Percentiles rank a stretch among this genome's conserved stretches.
phyloP scores from a whole-genome alignment of 305 asterid genomes.

The Vinca major region DNA sequence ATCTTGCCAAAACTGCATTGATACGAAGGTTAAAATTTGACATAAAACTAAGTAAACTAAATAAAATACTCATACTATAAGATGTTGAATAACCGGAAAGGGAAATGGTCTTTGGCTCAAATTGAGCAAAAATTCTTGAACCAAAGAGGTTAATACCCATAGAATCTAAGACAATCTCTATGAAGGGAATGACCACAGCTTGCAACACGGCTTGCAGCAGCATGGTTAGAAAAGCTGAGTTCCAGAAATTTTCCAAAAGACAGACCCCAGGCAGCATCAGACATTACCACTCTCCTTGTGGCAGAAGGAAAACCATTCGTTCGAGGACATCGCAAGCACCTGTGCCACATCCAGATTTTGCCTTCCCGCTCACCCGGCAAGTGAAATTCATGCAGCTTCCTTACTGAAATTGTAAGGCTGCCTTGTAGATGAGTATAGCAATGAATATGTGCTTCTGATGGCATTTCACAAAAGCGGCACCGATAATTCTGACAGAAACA shows the following conservation, averaged over 20 bases:
- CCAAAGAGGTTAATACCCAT: slow-evolving; percentile 41
- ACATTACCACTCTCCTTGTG: slow-evolving; percentile 69
- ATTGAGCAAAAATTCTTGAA: no score
- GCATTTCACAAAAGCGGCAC: slow-evolving; percentile 65
- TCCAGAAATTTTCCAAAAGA: slow-evolving; percentile 81
- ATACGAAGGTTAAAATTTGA: no score
- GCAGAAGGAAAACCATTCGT: slow-evolving; percentile 61
- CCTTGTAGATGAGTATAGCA: slow-evolving; percentile 85
- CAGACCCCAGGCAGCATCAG: slow-evolving; percentile 79
- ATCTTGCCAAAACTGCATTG: slow-evolving; percentile 62
- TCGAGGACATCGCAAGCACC: slow-evolving; percentile 74
- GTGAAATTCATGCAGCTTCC: slow-evolving; percentile 37
- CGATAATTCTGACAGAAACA: slow-evolving; percentile 35
- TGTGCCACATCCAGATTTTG: slow-evolving; percentile 93
- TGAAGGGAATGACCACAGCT: slow-evolving; percentile 84
- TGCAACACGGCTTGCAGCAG: slow-evolving; percentile 86
- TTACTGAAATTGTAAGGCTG: slow-evolving; percentile 68
- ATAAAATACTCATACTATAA: neutral
- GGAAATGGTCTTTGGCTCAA: no score
- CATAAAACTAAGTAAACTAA: neutral
- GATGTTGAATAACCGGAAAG: no score
- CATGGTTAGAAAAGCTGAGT: slow-evolving; percentile 84
- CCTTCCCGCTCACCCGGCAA: slow-evolving; percentile 67
- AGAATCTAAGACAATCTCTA: slow-evolving; percentile 78
- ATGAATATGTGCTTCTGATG: slow-evolving; percentile 70